Evolutionary conservation across 2,329 filamentous ascomycete genomes (phyloP).

Genomic region (Metarhizium anisopliae): DNA sequence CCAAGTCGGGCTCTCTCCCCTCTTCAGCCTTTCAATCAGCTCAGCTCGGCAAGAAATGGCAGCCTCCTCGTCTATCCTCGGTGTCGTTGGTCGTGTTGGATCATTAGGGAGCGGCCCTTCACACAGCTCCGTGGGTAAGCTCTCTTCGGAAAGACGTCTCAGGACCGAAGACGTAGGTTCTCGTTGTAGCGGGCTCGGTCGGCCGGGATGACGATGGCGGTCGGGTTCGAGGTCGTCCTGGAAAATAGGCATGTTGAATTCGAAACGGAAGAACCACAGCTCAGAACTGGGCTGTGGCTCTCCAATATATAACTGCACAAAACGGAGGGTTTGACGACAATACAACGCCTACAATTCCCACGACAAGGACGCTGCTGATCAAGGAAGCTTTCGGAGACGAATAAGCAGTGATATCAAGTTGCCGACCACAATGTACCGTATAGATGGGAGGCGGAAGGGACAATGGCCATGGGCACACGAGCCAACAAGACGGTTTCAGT

Average conservation of each 20-base stretch:
- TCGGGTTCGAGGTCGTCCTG: slow-evolving; percentile 36
- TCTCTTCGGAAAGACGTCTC: slow-evolving; percentile 45
- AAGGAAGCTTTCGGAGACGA: background rate
- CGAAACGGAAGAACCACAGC: slow-evolving; percentile 24
- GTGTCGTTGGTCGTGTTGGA: slow-evolving; percentile 18
- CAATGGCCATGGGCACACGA: background rate
- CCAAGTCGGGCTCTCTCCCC: slow-evolving; percentile 68
- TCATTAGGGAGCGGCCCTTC: slow-evolving; percentile 45
- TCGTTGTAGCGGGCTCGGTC: slow-evolving; percentile 14
- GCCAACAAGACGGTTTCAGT: background rate
- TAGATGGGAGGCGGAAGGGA: too few species aligned
- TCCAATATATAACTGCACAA: slow-evolving; percentile 8
- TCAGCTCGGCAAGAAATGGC: slow-evolving; percentile 57
- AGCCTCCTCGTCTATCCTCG: slow-evolving; percentile 15
- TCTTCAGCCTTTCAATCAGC: slow-evolving; percentile 78
- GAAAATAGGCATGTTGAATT: slow-evolving; percentile 46
- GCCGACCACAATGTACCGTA: background rate
- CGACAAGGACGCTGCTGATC: background rate
- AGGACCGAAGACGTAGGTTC: slow-evolving; percentile 10
- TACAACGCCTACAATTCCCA: background rate
- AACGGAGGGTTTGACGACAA: background rate
- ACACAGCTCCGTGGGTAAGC: slow-evolving; percentile 51
- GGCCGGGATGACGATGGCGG: slow-evolving; percentile 17
- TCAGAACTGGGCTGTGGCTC: slow-evolving; percentile 14
- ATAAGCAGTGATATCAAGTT: background rate